These are phyloP conservation scores for Fusarium goolgardi DNA, from an alignment of 2,329 filamentous ascomycete species.

Conservation along the genomic window DNA sequence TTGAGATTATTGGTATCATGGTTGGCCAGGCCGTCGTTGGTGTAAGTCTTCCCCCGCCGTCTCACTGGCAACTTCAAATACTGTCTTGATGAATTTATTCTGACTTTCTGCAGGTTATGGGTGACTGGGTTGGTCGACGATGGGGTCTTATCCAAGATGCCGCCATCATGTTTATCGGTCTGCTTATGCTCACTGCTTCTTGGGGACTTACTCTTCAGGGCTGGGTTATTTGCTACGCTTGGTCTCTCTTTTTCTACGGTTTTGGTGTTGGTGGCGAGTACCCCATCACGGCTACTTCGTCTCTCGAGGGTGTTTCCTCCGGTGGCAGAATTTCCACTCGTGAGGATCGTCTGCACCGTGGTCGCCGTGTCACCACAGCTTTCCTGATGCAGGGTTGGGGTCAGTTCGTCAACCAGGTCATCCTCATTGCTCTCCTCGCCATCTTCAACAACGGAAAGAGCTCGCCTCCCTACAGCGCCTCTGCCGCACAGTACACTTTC, in stretches of 20 bases:
- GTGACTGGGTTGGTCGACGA: constrained; percentile 85
- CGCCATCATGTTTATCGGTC: constrained; percentile 89
- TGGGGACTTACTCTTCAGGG: constrained; percentile 90
- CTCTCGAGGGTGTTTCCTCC: constrained; percentile 91
- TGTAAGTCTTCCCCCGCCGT: constrained; percentile 57
- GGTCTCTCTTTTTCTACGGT: constrained; percentile 84
- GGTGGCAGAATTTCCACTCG: constrained; percentile 88
- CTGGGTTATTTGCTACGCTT: constrained; percentile 97
- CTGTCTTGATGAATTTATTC: constrained; percentile 6
- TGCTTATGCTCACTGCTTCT: constrained; percentile 89
- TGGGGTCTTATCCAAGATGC: constrained; percentile 98
- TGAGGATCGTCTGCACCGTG: constrained; percentile 93
- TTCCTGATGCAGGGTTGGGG: constrained; percentile 99
- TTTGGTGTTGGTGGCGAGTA: constrained; percentile 86
- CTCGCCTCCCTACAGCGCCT: constrained; percentile 78
- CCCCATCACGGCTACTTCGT: constrained; percentile 94
- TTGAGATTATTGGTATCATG: constrained; percentile 96
- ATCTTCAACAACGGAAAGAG: constrained; percentile 86
- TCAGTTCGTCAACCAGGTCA: constrained; percentile 91
- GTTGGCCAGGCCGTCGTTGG: constrained; percentile 91
- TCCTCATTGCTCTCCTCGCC: constrained; percentile 86
- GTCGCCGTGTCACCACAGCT: constrained; percentile 92
- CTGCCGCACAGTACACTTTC: constrained; percentile 90
- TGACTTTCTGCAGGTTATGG: constrained; percentile 60
- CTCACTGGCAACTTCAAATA: neutral